Conservation (phyloP, 2,329 filamentous ascomycete species). For the Pseudopyricularia cyperi region DNA sequence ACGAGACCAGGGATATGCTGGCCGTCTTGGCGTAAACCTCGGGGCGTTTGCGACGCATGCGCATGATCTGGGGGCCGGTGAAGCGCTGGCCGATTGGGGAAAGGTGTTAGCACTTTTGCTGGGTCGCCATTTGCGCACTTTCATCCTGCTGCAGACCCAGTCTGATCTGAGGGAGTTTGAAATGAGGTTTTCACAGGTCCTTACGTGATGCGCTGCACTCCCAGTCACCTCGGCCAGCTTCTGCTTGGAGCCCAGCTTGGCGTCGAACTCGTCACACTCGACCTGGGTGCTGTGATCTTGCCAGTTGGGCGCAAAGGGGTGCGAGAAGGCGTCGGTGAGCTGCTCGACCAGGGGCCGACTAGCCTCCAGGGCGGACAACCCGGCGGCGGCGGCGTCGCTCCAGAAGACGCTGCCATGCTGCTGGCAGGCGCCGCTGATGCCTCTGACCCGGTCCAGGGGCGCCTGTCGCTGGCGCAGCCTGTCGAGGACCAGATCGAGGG, state of each 20-base stretch:
- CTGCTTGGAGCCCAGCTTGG: conserved; percentile 49
- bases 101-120: no score
- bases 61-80: conserved; percentile 91
- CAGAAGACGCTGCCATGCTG: conserved; percentile 98
- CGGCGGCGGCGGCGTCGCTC: conserved; percentile 53
- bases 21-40: conserved; percentile 68
- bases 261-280: conserved; percentile 84
- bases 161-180: neutral
- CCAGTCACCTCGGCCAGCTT: conserved; percentile 70
- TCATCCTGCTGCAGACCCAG: neutral
- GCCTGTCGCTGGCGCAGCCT: conserved; percentile 57
- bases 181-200: conserved; percentile 15
- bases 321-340: conserved; percentile 60
- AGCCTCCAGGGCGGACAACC: conserved; percentile 41
- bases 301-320: conserved; percentile 90
- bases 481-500: conserved; percentile 70
- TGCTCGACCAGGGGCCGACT: conserved; percentile 43
- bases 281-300: conserved; percentile 90
- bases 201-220: conserved; percentile 85
- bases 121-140: conserved; percentile 1
- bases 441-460: conserved; percentile 62
- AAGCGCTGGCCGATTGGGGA: no score
- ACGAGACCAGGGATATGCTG: conserved; percentile 87
- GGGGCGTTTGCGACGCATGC: conserved; percentile 69
- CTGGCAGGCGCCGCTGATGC: conserved; percentile 84